phyloP scores from a whole-genome alignment of 2,329 filamentous ascomycete genomes.

The Microcera coccophila region DNA sequence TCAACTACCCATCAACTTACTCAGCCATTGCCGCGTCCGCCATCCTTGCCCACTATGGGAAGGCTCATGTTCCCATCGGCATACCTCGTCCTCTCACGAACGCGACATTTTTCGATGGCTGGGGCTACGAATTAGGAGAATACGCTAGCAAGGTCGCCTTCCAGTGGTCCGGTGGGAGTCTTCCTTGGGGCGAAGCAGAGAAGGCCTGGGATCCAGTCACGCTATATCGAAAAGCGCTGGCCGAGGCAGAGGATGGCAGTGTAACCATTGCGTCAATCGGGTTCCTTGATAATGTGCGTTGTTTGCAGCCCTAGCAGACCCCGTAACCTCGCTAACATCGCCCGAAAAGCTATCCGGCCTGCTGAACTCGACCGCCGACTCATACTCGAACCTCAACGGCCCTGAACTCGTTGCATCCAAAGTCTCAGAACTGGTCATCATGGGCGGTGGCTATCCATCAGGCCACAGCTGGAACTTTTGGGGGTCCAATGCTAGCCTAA shows the following conservation, averaged over 20 bases:
- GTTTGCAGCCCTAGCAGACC: constrained; percentile 24
- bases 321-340: constrained; percentile 8
- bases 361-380: constrained; percentile 30
- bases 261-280: neutral
- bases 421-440: constrained; percentile 47
- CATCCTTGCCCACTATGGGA: constrained; percentile 40
- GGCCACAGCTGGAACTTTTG: constrained; percentile 50
- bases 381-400: constrained; percentile 42
- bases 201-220: too few relatives aligned
- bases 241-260: neutral
- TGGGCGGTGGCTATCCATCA: constrained; percentile 49
- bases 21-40: constrained; percentile 22
- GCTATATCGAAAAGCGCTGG: constrained; percentile 39
- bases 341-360: too few relatives aligned
- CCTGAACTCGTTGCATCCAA: constrained; percentile 40
- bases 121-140: constrained; percentile 36
- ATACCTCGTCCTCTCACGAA: constrained; percentile 38
- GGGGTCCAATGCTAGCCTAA: constrained; percentile 34
- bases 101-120: constrained; percentile 42
- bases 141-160: constrained; percentile 45
- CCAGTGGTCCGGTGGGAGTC: constrained; percentile 32
- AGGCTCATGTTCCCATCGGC: constrained; percentile 35
- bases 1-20: neutral
- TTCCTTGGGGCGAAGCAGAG: constrained; percentile 24
- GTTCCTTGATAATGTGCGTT: too few relatives aligned